Evolutionary conservation across 495 filamentous ascomycete species (phyloP).

Genomic region (Acidiella bohemica): DNA sequence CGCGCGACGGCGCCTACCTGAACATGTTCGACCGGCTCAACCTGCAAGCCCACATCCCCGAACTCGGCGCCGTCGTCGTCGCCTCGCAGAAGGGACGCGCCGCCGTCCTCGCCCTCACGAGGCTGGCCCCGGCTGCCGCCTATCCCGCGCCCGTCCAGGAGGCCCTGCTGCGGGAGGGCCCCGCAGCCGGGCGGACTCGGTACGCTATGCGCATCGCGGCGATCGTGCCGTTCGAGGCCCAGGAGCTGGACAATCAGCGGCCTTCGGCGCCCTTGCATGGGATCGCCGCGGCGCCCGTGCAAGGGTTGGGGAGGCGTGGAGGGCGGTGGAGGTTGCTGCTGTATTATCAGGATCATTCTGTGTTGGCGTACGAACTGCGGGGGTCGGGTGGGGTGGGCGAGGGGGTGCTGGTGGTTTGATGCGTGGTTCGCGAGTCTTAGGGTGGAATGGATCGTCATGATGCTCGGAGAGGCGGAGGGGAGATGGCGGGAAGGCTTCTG

Average conservation of each 20-base stretch:
- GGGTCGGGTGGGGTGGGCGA: neutral
- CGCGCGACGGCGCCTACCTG: conserved; percentile 22
- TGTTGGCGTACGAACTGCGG: conserved; percentile 69
- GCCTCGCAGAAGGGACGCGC: conserved; percentile 64
- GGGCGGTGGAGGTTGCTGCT: conserved; percentile 59
- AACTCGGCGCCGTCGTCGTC: conserved; percentile 61
- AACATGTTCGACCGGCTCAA: conserved; percentile 54
- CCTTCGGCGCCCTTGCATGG: conserved; percentile 40
- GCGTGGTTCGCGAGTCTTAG: too few species aligned
- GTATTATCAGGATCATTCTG: conserved; percentile 58
- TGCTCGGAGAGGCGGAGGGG: too few species aligned
- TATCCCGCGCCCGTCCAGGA: conserved; percentile 1
- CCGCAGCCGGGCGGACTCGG: conserved; percentile 19
- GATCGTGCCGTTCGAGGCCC: conserved; percentile 40
- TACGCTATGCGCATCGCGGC: conserved; percentile 41
- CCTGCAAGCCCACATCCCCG: conserved; percentile 62
- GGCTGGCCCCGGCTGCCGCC: neutral
- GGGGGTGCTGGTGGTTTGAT: too few species aligned
- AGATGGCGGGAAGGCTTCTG: too few species aligned
- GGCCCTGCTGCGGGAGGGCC: neutral
- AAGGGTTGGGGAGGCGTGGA: conserved; percentile 35
- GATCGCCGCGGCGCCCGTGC: conserved; percentile 46
- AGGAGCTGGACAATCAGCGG: conserved; percentile 33
- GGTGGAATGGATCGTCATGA: too few species aligned
- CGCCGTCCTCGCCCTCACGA: conserved; percentile 57